phyloP scores from a whole-genome alignment of 441 rosid genomes.

The Mallotus repandus region DNA sequence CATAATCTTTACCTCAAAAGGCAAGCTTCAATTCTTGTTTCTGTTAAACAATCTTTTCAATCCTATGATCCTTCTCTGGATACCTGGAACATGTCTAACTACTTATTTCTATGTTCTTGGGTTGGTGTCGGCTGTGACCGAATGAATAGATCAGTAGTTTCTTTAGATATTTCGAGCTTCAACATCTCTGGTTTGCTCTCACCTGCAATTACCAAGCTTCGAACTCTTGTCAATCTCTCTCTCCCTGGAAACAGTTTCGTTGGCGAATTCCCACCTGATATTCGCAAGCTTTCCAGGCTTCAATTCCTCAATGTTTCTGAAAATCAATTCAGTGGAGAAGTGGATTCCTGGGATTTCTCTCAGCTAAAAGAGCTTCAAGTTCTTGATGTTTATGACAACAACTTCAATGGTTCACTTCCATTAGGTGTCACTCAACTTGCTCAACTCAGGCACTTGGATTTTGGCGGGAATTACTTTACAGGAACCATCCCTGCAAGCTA shows the following conservation, averaged over 20 bases:
- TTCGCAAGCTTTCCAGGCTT: constrained; percentile 50
- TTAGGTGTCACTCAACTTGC: constrained; percentile 41
- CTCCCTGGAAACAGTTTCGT: constrained; percentile 56
- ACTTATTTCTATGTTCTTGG: constrained; percentile 70
- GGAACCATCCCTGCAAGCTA: constrained; percentile 60
- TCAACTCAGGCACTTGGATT: constrained; percentile 53
- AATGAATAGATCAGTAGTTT: constrained; percentile 43
- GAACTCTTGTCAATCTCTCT: constrained; percentile 46
- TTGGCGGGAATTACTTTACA: constrained; percentile 64
- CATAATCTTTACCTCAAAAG: constrained; percentile 40
- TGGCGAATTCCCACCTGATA: constrained; percentile 44
- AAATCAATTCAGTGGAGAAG: constrained; percentile 56
- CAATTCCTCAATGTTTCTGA: constrained; percentile 60
- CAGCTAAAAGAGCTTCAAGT: constrained; percentile 43
- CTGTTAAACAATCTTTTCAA: constrained; percentile 55
- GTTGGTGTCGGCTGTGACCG: constrained; percentile 53
- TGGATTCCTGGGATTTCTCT: constrained; percentile 45
- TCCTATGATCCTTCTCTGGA: constrained; percentile 50
- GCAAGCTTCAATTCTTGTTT: constrained; percentile 60
- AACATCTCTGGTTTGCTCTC: constrained; percentile 70
- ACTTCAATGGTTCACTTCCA: constrained; percentile 76
- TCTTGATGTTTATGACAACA: constrained; percentile 73
- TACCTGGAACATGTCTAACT: constrained; percentile 58
- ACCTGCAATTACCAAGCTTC: constrained; percentile 47
- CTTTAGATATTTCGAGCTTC: constrained; percentile 52